Evolutionary conservation across 345 rosid species (phyloP).

Genomic region (Melaleuca alternifolia): DNA sequence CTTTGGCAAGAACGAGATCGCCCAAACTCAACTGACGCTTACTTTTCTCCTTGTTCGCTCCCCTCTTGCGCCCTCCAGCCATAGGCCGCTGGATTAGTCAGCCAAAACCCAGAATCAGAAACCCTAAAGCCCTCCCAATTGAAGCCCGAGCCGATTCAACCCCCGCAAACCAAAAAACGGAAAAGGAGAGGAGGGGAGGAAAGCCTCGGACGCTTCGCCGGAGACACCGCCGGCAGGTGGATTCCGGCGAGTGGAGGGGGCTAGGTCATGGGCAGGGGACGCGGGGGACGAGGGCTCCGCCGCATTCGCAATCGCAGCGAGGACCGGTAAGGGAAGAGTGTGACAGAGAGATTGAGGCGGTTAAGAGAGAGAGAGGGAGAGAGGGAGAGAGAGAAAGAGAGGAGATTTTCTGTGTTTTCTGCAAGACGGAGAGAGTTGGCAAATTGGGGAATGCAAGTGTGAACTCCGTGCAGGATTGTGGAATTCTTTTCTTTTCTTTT

Average conservation of each 20-base stretch:
- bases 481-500: background rate
- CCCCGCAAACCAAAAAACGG: background rate
- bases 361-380: background rate
- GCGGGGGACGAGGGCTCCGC: background rate
- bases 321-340: background rate
- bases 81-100: background rate
- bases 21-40: constrained; percentile 69
- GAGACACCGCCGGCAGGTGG: background rate
- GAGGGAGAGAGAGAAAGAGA: background rate
- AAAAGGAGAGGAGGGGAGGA: background rate
- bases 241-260: constrained; percentile 14
- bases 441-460: background rate
- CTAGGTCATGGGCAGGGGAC: constrained; percentile 5
- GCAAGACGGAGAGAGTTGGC: background rate
- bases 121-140: background rate
- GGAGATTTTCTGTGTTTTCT: background rate
- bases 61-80: constrained; percentile 60
- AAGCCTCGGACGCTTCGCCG: constrained; percentile 5
- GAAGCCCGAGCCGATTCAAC: background rate
- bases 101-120: background rate
- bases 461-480: background rate
- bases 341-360: constrained; percentile 1
- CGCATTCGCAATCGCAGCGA: background rate
- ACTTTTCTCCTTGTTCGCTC: constrained; percentile 45
- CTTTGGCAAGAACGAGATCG: constrained; percentile 96